Evolutionary conservation across 2,329 filamentous ascomycete genomes (phyloP), one percentile per base, ranked within the genome.

Genomic region (Furcasterigmium furcatum): DNA sequence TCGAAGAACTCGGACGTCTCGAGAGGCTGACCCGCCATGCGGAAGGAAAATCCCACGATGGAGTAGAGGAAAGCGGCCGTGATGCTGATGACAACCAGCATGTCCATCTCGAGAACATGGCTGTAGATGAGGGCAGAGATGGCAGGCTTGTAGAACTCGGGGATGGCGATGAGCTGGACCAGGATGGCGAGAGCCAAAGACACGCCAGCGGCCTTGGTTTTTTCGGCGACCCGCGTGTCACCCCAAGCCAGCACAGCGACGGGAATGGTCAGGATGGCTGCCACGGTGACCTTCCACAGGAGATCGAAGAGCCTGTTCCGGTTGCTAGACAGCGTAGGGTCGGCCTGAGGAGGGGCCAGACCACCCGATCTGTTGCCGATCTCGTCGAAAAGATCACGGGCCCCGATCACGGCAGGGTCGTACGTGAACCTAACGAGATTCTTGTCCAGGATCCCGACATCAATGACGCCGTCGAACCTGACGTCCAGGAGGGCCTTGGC

Each of bases 51-150:
- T 0, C 66, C 66, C 1, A 69, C 56, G 5, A 71, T 53, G 0
- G 69, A 80, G 57, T 74, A 80, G 3, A 66, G 41, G 46, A 80
- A 82, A 0, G 77, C 77, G 2, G 71, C 68, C 0, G 70, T 75
- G 16, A 76, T 79, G 49, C 76, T 79, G 38, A 81, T 63, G 4
- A 75, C 70, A 4, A 81, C 69, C 2, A 82, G 63, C 55, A 79
- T 69, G 50, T 81, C 77, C 75, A 81, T 80, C 51, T 81, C 76
- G 3, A 80, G 61, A 0, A 67, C 54, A 2, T 63, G 56, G 38
- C 61, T 66, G 51, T 70, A 66, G n/a, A 77, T 54, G 2, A 81
- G 58, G 3, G 72, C 65, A 19, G 66, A 66, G 3, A 78, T 55
- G 2, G 77, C 76, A 1, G 66, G 67, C 1, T 65, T 62, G 43